A percentile compares a stretch with the other conserved stretches of the same genome.
These are phyloP conservation scores for Phtheirospermum japonicum DNA, from an alignment of 257 asterid species.

Conservation along the genomic window DNA sequence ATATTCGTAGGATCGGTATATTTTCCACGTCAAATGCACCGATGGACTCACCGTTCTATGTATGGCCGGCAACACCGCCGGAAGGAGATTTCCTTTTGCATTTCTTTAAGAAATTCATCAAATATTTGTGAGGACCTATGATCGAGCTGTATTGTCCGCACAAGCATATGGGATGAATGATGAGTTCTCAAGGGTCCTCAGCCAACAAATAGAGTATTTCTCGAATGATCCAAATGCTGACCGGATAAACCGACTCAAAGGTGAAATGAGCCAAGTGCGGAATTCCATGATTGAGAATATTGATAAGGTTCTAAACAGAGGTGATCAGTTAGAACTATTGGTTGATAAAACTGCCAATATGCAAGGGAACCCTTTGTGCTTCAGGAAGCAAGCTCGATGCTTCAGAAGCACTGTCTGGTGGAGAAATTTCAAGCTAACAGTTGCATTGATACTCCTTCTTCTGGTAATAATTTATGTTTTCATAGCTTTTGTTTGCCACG, in stretches of 20 bases:
- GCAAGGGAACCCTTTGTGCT: no score
- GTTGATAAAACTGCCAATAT: no score
- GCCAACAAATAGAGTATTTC: conserved; percentile 94
- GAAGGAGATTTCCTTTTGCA: conserved; percentile 94
- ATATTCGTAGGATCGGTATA: no score
- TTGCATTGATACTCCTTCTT: conserved; percentile 60
- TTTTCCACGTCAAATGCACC: conserved; percentile 97
- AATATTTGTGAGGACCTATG: conserved; percentile 91
- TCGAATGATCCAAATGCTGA: conserved; percentile 98
- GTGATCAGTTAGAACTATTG: conserved; percentile 97
- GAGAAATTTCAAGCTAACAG: conserved; percentile 88
- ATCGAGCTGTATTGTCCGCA: conserved; percentile 90
- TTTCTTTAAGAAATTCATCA: conserved; percentile 97
- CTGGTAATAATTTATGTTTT: conserved; percentile 64
- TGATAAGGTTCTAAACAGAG: conserved; percentile 93
- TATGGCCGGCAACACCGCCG: conserved; percentile 97
- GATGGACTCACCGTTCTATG: conserved; percentile 98
- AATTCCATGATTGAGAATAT: conserved; percentile 96
- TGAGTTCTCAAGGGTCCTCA: conserved; percentile 90
- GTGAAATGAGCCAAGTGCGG: conserved; percentile 70
- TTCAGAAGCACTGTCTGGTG: conserved; percentile 93
- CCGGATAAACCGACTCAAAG: conserved; percentile 91
- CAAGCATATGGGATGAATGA: conserved; percentile 99
- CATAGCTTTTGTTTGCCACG: conserved; percentile 69
- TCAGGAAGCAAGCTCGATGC: no score